Evolutionary conservation across 305 asterid species (phyloP), one percentile per base, ranked within the genome.

Genomic region (Fraxinus latifolia): DNA sequence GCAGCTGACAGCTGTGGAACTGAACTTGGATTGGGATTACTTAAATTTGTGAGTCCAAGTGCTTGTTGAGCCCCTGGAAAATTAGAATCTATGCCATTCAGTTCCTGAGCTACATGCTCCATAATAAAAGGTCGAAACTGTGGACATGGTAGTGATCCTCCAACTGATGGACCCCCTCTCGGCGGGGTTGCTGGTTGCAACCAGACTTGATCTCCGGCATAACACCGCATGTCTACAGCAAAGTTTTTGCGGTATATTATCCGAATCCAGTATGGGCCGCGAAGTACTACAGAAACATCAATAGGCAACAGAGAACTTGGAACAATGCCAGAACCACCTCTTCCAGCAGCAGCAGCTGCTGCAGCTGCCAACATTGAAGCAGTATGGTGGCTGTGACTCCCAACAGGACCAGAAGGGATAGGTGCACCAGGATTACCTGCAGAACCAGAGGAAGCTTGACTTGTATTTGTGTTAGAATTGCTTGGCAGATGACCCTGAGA

Each of bases 161-260:
- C 99, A 58, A 82, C 88, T 42, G 95, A 86, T 25, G 90, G 95
- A 27, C 99, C 99, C 68, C 93, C 96, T 89, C 95, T 96, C 3
- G 99, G 99, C 5, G 99, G 99, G 53, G 99, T 96, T n/a, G 99
- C 98, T 81, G 99, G 99, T 89, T 96, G 99, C 91, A 96, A 84
- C 99, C 99, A 96, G 34, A 96, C 99, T 84, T 96, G 99, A 89
- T 94, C 99, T 87, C 99, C 99, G 81, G 99, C 97, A 91, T 90
- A 96, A 88, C 98, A 96, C 75, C 99, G 91, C 98, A 96, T 94
- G 85, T 96, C 99, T 47, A 96, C 98, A 15, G 99, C 96, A 84
- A 96, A 93, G 55, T 91, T 89, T 87, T 94, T 96, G 42, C 98
- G 97, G 85, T 94, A 96, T 79, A 96, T 93, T 76, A 96, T 94